Base-by-base conservation (phyloP, 2,329 filamentous ascomycete species). In the Calcarisporium arbuscula region DNA sequence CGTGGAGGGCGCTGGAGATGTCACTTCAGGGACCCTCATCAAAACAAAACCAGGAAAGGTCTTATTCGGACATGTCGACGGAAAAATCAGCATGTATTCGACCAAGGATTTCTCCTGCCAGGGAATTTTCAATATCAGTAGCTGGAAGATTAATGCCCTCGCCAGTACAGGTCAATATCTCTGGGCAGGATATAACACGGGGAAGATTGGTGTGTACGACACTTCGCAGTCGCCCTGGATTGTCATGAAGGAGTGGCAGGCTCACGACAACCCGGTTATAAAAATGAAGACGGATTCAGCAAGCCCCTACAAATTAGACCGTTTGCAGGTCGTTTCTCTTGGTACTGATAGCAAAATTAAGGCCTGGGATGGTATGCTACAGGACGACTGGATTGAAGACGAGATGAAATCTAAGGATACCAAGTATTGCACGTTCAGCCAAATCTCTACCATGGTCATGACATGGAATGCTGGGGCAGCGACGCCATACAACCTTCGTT, bases 381-480 rank as follows among this genome's bases (percentile, higher is more conserved):
- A 92, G 57, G 87, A 95, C 18, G 92, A 96, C 59, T 95, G 87
- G 83, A 70, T 96, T n/a, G 89, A 95, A 60, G 68, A 72, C 22
- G 77, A 86, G 43, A 94, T 98, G 88, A 87, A 94, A 53, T 72
- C 74, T 20, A 78, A 80, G 41, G 89, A 95, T 50, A 69, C 74
- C 1, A 76, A 92, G 31, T 96, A 86, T 53, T 95, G 89, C 64
- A 72, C 76, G 19, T 95, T 96, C 56, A 74, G 88, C 35, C 81
- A 94, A 48, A 68, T 96, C 38, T 82, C 78, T 31, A 80, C 85
- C 10, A 67, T 87, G 23, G 77, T 95, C 18, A 73, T 96, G 67
- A 95, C 89, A 1, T 98, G 92, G 92, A 98, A 98, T 56, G 90
- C 89, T 2, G 92, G 92, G 2, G 92, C 92, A n/a, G 82, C 83